Conservation (phyloP, 805 yeast species). For the Yamadazyma ubonensis region DNA sequence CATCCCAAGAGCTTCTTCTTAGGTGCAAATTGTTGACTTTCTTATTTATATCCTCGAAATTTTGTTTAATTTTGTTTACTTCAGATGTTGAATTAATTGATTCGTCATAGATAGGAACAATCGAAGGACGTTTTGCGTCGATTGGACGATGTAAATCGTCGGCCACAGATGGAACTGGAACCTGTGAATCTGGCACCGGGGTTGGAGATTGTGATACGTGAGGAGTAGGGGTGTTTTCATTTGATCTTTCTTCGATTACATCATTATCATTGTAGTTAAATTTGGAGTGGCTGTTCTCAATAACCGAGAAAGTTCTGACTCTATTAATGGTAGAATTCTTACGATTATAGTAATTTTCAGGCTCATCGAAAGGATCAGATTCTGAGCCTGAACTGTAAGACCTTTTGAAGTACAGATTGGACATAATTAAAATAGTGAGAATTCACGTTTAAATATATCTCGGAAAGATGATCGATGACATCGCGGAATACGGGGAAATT, state of each 20-base stretch:
- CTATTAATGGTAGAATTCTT: slow-evolving; percentile 44
- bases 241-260: slow-evolving; percentile 9
- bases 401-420: slow-evolving; percentile 11
- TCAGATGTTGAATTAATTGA: slow-evolving; percentile 13
- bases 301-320: slow-evolving; percentile 56
- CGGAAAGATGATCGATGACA: slow-evolving; percentile 9
- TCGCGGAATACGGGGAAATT: slow-evolving; percentile 6
- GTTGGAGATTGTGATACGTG: slow-evolving; percentile 4
- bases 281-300: slow-evolving; percentile 14
- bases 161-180: slow-evolving; percentile 7
- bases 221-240: slow-evolving; percentile 14
- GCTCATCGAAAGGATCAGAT: slow-evolving; percentile 66
- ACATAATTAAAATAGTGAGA: not conserved
- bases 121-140: slow-evolving; percentile 22
- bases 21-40: slow-evolving; percentile 16
- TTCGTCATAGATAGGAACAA: slow-evolving; percentile 29
- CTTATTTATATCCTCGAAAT: slow-evolving; percentile 6
- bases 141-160: not conserved
- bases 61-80: slow-evolving; percentile 8
- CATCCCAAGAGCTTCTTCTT: slow-evolving; percentile 36
- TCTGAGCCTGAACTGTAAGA: slow-evolving; percentile 42
- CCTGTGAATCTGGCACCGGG: slow-evolving; percentile 9
- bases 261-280: slow-evolving; percentile 9
- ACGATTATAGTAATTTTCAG: slow-evolving; percentile 62
- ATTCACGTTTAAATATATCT: not conserved